These are phyloP conservation scores for Trametopsis cervina DNA, from an alignment of 768 basidiomycete genomes.

Conservation along the genomic window DNA sequence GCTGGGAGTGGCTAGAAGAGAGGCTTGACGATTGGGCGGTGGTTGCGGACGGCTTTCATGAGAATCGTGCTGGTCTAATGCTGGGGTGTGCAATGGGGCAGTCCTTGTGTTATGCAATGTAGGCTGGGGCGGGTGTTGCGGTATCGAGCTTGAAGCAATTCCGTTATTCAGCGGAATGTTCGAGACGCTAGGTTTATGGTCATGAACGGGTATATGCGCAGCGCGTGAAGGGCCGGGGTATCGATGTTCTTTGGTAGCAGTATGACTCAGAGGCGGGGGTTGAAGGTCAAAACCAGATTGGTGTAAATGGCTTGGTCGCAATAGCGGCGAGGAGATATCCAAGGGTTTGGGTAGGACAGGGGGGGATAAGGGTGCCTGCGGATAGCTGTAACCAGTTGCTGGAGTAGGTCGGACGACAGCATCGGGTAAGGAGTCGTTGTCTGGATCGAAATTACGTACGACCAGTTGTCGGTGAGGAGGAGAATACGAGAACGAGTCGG, in stretches of 20 bases:
- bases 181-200: background rate
- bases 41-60: background rate
- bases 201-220: background rate
- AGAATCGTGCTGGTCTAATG: background rate
- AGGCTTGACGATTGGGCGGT: background rate
- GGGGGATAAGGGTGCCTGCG: background rate
- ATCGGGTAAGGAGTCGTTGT: conserved; percentile 1
- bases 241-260: background rate
- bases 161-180: background rate
- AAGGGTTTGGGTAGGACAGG: background rate
- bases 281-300: background rate
- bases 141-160: too few relatives aligned
- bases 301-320: background rate
- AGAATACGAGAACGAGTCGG: conserved; percentile 2
- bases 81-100: background rate
- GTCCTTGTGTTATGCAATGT: background rate
- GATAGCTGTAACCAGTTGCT: background rate
- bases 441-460: conserved; percentile 8
- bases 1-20: conserved; percentile 11
- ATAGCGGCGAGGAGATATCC: background rate
- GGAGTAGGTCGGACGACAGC: background rate
- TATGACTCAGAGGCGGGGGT: background rate
- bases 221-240: background rate
- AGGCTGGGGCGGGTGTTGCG: too few relatives aligned
- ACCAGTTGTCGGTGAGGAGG: conserved; percentile 5